phyloP scores from a whole-genome alignment of 352 stramenopile species.

The Globisporangium uncinulatum region DNA sequence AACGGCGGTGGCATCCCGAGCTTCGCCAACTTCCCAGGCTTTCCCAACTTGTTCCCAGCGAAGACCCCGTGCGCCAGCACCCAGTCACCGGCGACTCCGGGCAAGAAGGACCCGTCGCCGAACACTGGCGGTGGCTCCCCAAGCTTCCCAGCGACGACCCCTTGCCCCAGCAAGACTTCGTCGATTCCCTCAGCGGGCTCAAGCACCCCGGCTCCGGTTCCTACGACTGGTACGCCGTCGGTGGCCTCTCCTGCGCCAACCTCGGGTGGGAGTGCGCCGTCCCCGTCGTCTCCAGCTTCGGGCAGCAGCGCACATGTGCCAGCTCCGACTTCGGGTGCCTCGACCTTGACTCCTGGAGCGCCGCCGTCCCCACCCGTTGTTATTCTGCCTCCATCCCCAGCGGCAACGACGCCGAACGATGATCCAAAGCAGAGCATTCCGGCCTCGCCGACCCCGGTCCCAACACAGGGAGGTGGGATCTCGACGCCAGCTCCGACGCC shows the following conservation, averaged over 20 bases:
- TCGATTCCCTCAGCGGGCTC: background rate
- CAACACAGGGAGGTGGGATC: background rate
- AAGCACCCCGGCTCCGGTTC: background rate
- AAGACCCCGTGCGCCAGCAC: conserved; percentile 5
- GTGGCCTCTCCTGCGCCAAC: background rate
- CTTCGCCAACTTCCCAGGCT: conserved; percentile 1
- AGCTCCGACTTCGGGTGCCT: no score
- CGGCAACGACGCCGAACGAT: background rate
- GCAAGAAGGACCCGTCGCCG: background rate
- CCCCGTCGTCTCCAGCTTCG: no score
- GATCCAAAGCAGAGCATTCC: conserved; percentile 1
- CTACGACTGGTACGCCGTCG: background rate
- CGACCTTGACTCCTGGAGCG: no score
- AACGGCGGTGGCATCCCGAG: conserved; percentile 1
- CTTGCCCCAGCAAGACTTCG: background rate
- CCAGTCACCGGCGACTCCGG: background rate
- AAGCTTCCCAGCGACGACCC: background rate
- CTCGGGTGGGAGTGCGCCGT: conserved; percentile 2
- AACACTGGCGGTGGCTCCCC: background rate
- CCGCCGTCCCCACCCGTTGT: no score
- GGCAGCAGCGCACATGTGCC: no score
- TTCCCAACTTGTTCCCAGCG: conserved; percentile 1
- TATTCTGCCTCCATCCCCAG: no score
- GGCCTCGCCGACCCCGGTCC: background rate
- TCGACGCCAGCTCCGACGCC: no score